phyloP scores from a whole-genome alignment of 768 basidiomycete species.

The Podaxis carcinomalis region DNA sequence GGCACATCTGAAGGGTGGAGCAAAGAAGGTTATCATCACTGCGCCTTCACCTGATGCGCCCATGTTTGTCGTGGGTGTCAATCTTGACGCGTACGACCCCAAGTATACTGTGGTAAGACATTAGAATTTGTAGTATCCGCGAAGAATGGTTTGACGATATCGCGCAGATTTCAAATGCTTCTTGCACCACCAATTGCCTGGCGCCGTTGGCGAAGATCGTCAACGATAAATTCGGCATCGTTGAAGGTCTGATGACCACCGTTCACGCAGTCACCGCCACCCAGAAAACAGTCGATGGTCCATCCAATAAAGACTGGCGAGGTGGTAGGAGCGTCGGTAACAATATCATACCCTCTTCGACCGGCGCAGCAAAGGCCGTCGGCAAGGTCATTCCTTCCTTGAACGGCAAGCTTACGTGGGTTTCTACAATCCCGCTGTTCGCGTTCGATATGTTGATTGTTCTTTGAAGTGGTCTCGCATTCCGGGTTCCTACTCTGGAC shows the following conservation, averaged over 20 bases:
- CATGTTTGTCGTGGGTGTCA: slow-evolving; percentile 91
- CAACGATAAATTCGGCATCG: slow-evolving; percentile 93
- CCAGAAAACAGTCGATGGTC: slow-evolving; percentile 92
- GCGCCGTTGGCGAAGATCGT: slow-evolving; percentile 98
- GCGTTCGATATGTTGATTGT: background rate
- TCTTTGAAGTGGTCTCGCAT: slow-evolving; percentile 65
- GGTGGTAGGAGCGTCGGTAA: slow-evolving; percentile 88
- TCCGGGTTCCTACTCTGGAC: slow-evolving; percentile 91
- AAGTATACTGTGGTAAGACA: slow-evolving; percentile 49
- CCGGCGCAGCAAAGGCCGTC: slow-evolving; percentile 95
- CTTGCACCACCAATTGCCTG: slow-evolving; percentile 99
- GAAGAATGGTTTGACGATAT: slow-evolving; percentile 61
- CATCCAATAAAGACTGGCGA: slow-evolving; percentile 89
- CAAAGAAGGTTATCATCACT: slow-evolving; percentile 98
- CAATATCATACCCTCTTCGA: slow-evolving; percentile 96
- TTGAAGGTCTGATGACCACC: slow-evolving; percentile 98
- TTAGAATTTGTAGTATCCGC: slow-evolving; percentile 22
- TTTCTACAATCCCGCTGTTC: slow-evolving; percentile 15
- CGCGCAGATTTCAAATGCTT: slow-evolving; percentile 89
- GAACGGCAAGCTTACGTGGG: slow-evolving; percentile 91
- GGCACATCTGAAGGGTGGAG: slow-evolving; percentile 90
- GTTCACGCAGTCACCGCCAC: slow-evolving; percentile 96
- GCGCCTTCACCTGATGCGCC: slow-evolving; percentile 91
- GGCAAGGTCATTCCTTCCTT: slow-evolving; percentile 90
- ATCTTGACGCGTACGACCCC: slow-evolving; percentile 85